A percentile compares a stretch with the other conserved stretches of the same genome.
These are phyloP conservation scores for Cercis canadensis DNA, from an alignment of 306 rosid species.

Conservation along the genomic window DNA sequence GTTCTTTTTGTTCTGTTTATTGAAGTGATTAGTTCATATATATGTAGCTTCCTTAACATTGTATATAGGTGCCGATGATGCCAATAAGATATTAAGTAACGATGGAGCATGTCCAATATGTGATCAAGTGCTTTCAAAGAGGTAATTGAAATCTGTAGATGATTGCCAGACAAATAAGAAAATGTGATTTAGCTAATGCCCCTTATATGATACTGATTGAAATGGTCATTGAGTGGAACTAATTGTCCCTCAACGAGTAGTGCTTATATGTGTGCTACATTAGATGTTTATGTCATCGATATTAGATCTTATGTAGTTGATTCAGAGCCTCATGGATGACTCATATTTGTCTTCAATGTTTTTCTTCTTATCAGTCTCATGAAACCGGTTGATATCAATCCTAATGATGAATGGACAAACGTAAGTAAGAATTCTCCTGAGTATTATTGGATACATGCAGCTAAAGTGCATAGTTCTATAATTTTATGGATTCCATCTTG, in stretches of 20 bases:
- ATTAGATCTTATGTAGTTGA: conserved; percentile 11
- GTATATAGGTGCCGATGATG: conserved; percentile 90
- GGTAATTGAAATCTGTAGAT: conserved; percentile 56
- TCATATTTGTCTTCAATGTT: conserved; percentile 22
- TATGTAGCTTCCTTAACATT: conserved; percentile 52
- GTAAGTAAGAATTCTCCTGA: conserved; percentile 60
- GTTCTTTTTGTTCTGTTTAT: conserved; percentile 23
- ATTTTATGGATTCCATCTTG: conserved; percentile 27
- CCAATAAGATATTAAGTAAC: conserved; percentile 83
- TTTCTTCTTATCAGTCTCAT: conserved; percentile 75
- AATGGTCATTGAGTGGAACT: no score
- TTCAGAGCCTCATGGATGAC: conserved; percentile 12
- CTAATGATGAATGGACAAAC: conserved; percentile 91
- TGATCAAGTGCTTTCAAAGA: conserved; percentile 98
- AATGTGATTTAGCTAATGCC: conserved; percentile 4
- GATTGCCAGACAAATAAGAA: conserved; percentile 19
- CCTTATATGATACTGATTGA: not conserved
- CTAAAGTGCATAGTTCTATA: conserved; percentile 3
- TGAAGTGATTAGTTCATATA: conserved; percentile 26
- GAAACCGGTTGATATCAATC: conserved; percentile 93
- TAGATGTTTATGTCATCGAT: not conserved
- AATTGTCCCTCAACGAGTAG: no score
- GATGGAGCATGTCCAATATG: conserved; percentile 97
- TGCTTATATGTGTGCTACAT: not conserved
- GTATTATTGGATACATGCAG: conserved; percentile 16